Base-by-base conservation (phyloP, 2,329 filamentous ascomycete genomes). In the Neofusicoccum parvum region DNA sequence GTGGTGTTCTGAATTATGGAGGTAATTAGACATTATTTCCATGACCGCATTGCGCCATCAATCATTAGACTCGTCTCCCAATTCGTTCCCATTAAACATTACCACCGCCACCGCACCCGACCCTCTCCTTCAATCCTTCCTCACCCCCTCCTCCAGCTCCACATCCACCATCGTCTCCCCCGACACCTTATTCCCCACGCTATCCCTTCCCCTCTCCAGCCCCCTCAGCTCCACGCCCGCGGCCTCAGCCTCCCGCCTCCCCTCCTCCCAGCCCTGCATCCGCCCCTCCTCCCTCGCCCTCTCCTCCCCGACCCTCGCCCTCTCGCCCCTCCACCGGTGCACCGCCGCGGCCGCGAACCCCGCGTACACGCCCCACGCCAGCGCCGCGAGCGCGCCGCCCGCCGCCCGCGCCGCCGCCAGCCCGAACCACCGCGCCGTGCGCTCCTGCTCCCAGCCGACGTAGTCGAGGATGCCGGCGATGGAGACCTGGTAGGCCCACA, bases 91-190 rank as follows among this genome's bases (percentile, higher is more conserved):
- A 46, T 45, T 20, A 58, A 32, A 45, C 54, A 58, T 45, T 46
- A 58, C 15, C 39, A 5, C 23, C 9, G 10, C 27, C 39, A 12
- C 15, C 3, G 34, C 39, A n/a, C 14, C 41, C 20, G 1, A 27
- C 17, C 20, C 39, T 6, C 17, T 17, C 17, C 17, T 17, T 20
- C 14, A 32, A 20, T 3, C 36, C 51, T 41, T 41, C 53, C 20
- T 43, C 37, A 2, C 37, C 20, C 12, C 20, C n/a, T 49, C 10
- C 11, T 12, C 46, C 46, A 20, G 11, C n/a, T 15, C 53, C 53
- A 17, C 37, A 58, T 58, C 39, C 23, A 58, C 54, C 54, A 58
- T 45, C 20, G 23, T 34, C 39, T 56, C 53, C 20, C 36, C 53
- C 9, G 23, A 39, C 10, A 54, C 34, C 34, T 54, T 54, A 17